Percentiles rank a stretch among this genome's conserved stretches.
phyloP scores from a whole-genome alignment of 2,329 filamentous ascomycete species.

The Trichophyton equinum region DNA sequence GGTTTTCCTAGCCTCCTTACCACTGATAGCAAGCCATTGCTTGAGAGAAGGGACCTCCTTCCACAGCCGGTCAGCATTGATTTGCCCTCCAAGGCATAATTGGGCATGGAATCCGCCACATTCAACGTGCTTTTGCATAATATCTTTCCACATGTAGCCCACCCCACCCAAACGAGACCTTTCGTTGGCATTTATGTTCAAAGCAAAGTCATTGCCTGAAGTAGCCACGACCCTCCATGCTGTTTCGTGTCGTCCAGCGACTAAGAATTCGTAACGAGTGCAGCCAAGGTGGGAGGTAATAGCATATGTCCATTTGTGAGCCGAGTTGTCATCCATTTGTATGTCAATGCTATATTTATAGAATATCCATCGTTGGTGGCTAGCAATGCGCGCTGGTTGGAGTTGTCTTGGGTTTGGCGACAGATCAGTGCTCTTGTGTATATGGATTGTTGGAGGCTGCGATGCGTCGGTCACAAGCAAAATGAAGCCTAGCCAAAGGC shows the following conservation, averaged over 20 bases:
- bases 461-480: conserved; percentile 81
- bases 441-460: conserved; percentile 89
- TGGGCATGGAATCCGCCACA: conserved; percentile 94
- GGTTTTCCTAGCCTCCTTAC: conserved; percentile 84
- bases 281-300: conserved; percentile 94
- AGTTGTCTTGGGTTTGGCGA: conserved; percentile 87
- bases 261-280: conserved; percentile 94
- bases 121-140: conserved; percentile 92
- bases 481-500: conserved; percentile 86
- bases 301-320: conserved; percentile 91
- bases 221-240: conserved; percentile 95
- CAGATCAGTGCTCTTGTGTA: conserved; percentile 78
- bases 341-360: conserved; percentile 89
- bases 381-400: conserved; percentile 66
- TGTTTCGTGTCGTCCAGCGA: conserved; percentile 78
- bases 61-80: conserved; percentile 91
- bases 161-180: conserved; percentile 74
- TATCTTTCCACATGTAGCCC: conserved; percentile 98
- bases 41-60: conserved; percentile 86
- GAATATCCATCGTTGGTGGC: conserved; percentile 88
- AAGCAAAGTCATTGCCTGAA: conserved; percentile 88
- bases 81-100: conserved; percentile 82
- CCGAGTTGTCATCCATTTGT: conserved; percentile 66
- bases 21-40: conserved; percentile 88
- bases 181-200: conserved; percentile 76